Base-by-base conservation (phyloP, 1,139 yeast species). In the Kurtzmaniella quercitrusa region DNA sequence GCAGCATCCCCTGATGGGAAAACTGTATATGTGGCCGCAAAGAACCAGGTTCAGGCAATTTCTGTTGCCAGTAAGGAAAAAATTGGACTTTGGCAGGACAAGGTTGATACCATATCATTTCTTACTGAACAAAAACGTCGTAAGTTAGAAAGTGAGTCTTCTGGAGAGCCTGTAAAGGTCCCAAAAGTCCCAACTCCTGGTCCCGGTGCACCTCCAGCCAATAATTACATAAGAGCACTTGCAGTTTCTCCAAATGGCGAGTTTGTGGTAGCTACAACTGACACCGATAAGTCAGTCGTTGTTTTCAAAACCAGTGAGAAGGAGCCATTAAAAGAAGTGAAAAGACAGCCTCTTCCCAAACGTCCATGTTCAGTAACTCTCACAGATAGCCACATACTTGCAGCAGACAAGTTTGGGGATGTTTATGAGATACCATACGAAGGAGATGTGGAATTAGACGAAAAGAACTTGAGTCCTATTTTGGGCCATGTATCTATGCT, bases 401-500 rank as follows among this genome's bases (percentile, higher is more conserved):
- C 89, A 17, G 97, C 95, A n/a, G 99, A 94, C 61, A 94, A 94
- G 66, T 93, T 91, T 59, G 99, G 99, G 39, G 99, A 94, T 63
- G 97, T 89, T 5, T 93, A 87, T 58, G 60, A 74, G 2, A 72
- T 85, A 16, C 61, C 71, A 5, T 63, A 82, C 11, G 63, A 59
- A 34, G 54, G 47, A 2, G 56, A 66, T 1, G 57, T 51, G 2
- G 49, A 61, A 2, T 30, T 14, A 5, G 68, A 65, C n/a, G 79
- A 74, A 42, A 66, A 74, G 34, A 50, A 63, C 3, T 56, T 78
- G 43, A 64, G 59, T 36, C 97, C 98, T 2, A 74, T 91, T 7
- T 69, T 91, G 46, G 99, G 99, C 3, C 99, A 94, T 63, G 98
- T 94, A 3, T 91, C 98, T 3, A 88, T 94, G 96, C 75, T 94